A percentile compares a stretch with the other conserved stretches of the same genome.
Evolutionary conservation across 78 protist genomes (phyloP).

Genomic region (Dictyostelium firmibasis): DNA sequence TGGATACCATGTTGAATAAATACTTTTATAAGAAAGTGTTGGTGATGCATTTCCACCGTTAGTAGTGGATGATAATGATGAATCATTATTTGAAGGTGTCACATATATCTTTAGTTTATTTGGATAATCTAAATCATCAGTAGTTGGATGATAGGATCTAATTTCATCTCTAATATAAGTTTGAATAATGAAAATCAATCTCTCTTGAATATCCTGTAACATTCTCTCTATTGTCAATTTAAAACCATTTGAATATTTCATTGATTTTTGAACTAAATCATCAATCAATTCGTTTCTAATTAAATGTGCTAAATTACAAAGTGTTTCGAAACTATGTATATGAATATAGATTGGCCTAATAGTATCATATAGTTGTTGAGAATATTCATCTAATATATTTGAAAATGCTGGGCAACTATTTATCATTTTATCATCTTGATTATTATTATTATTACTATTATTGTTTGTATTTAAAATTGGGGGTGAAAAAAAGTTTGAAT

Average conservation of each 20-base stretch:
- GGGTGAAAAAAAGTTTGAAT: slow-evolving; percentile 28
- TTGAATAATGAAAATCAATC: slow-evolving; percentile 66
- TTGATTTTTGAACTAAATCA: slow-evolving; percentile 32
- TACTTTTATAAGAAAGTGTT: slow-evolving; percentile 19
- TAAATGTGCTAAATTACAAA: slow-evolving; percentile 74
- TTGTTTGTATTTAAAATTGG: not conserved
- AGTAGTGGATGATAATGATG: too few relatives aligned
- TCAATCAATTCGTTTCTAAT: slow-evolving; percentile 69
- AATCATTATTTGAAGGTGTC: not conserved
- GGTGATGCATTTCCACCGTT: not conserved
- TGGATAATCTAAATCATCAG: slow-evolving; percentile 78
- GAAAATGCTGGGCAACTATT: not conserved
- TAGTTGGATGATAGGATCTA: slow-evolving; percentile 18
- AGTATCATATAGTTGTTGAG: slow-evolving; percentile 61
- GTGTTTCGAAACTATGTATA: slow-evolving; percentile 42
- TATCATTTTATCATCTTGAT: not conserved
- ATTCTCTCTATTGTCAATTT: slow-evolving; percentile 43
- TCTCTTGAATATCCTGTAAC: slow-evolving; percentile 81
- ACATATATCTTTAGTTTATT: slow-evolving; percentile 1
- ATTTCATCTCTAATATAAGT: slow-evolving; percentile 81
- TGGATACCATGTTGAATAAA: slow-evolving; percentile 79
- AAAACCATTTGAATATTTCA: slow-evolving; percentile 28
- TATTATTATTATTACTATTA: not conserved
- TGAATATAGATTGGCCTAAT: slow-evolving; percentile 74
- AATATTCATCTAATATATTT: slow-evolving; percentile 61